Percentiles rank a stretch among this genome's conserved stretches.
These are phyloP conservation scores for Arthrobotrys sphaeroides DNA, from an alignment of 2,329 filamentous ascomycete genomes.

Conservation along the genomic window DNA sequence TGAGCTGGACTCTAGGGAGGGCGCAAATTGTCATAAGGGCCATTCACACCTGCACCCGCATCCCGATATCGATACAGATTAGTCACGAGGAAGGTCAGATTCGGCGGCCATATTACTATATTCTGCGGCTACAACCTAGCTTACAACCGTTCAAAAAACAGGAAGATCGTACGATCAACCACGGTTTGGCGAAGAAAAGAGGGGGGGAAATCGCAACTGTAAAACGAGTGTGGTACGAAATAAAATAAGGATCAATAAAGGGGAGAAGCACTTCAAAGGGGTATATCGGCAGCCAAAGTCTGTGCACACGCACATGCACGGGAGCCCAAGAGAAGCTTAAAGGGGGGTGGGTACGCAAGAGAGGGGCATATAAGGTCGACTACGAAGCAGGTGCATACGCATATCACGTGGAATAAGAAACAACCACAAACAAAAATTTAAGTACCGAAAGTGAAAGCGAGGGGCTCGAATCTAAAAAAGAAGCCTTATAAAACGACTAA, in stretches of 20 bases:
- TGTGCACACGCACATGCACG: neutral
- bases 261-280: too few relatives aligned
- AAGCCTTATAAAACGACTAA: constrained; percentile 5
- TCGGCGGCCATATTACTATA: constrained; percentile 1
- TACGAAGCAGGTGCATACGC: neutral
- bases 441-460: constrained; percentile 5
- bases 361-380: neutral
- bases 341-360: neutral
- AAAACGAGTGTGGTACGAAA: neutral
- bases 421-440: neutral
- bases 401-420: constrained; percentile 15
- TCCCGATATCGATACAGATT: too few relatives aligned
- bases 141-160: neutral
- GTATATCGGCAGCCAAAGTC: too few relatives aligned
- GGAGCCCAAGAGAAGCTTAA: neutral
- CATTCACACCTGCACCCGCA: too few relatives aligned
- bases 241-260: neutral
- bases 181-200: neutral
- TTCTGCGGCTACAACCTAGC: constrained; percentile 8
- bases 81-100: neutral
- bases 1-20: too few relatives aligned
- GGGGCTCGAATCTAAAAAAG: neutral
- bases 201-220: neutral
- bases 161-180: neutral
- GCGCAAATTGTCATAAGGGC: too few relatives aligned